A percentile compares a stretch with the other conserved stretches of the same genome.
Evolutionary conservation across 2,329 filamentous ascomycete genomes (phyloP).

Genomic region (Sclerotiophoma versabilis): DNA sequence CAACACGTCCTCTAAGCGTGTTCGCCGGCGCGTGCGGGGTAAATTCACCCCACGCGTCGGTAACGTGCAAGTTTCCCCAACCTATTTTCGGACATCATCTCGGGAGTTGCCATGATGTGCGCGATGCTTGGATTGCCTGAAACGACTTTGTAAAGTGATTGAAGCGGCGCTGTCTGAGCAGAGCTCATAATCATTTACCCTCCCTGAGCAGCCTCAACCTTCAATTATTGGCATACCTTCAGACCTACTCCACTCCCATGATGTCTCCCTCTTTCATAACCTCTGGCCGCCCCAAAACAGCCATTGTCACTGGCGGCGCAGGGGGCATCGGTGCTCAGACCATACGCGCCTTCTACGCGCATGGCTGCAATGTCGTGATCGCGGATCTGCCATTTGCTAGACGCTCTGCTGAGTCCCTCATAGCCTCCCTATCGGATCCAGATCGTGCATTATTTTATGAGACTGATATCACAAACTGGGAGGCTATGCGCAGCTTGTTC

Average conservation of each 20-base stretch:
- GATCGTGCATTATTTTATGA: conserved; percentile 46
- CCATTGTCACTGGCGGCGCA: conserved; percentile 52
- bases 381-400: conserved; percentile 42
- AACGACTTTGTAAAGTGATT: neutral
- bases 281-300: conserved; percentile 41
- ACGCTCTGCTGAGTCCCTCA: conserved; percentile 38
- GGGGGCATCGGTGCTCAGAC: conserved; percentile 53
- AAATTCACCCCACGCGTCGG: conserved; percentile 10
- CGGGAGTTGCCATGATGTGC: neutral
- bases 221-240: neutral
- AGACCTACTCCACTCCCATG: neutral
- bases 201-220: neutral
- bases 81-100: neutral
- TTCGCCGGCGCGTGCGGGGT: conserved; percentile 16
- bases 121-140: neutral
- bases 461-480: conserved; percentile 49
- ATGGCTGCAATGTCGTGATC: conserved; percentile 52
- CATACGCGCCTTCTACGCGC: conserved; percentile 45
- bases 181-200: neutral
- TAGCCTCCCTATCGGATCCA: conserved; percentile 35
- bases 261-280: conserved; percentile 12
- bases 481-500: conserved; percentile 47
- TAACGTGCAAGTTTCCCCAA: conserved; percentile 17
- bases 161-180: neutral
- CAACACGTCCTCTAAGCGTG: neutral